Evolutionary conservation across 2,329 filamentous ascomycete species (phyloP), one percentile per base, ranked within the genome.

Genomic region (Pseudopithomyces chartarum): DNA sequence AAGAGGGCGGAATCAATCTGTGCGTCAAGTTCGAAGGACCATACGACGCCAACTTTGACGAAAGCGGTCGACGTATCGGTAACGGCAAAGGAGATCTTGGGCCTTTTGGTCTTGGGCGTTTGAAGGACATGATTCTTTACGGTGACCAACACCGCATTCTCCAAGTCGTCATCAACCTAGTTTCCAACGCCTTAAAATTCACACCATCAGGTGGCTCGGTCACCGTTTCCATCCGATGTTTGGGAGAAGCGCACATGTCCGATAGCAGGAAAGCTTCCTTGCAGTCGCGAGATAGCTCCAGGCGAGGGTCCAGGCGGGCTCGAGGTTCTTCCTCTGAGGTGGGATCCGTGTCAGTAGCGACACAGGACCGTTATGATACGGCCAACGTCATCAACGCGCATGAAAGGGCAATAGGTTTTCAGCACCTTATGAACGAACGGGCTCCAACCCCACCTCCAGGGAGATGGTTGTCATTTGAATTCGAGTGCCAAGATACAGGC

Each of bases 131-230:
- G 88, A 88, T 90, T 49, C 80, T 97, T 1, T 95, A 91, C 87
- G 93, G 93, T n/a, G 93, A 97, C 66, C 90, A 95, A 63, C 92
- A 97, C 69, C 84, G 93, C 43, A 95, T 97, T 38, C 78, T 96
- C 23, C 93, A 97, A 73, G 90, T 97, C n/a, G 85, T 97, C 45
- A 97, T 96, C 79, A 96, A 96, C 69, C 81, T 97, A 32, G 91
- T 96, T 45, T 93, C 90, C 75, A 97, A 97, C 78, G 91, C 90
- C 73, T 79, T 97, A 42, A 97, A 97, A 72, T 97, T 97, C 69
- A 97, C 93, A 0, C 90, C 91, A 0, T 75, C 85, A 6, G 87
- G 87, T 1, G 92, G 92, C 7, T 88, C 82, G 29, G 90, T 97
- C 2, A 83, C 87, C 23, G 84, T 97, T 8, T 85, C 87, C 7